Base-by-base conservation (phyloP, 2,329 filamentous ascomycete genomes). In the Trichoderma sp. region DNA sequence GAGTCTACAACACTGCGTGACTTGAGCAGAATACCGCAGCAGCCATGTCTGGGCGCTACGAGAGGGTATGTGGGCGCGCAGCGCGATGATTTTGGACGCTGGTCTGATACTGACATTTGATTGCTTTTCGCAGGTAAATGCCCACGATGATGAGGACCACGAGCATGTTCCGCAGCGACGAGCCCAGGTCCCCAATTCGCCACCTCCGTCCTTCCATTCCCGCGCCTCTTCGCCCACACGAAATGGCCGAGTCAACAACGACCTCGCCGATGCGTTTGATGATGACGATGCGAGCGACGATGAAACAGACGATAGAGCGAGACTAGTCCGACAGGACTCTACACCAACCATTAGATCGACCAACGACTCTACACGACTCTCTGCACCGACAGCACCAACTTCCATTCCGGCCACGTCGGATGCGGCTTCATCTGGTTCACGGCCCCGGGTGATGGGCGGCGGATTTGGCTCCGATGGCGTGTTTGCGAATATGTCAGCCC, bases 221-320 rank as follows among this genome's bases (percentile, higher is more conserved):
- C 89, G 92, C 77, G 85, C 91, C 37, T 93, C 93, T 81, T 81
- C 84, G 83, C 79, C 74, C 59, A 80, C 79, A 68, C 81, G 79
- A 63, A 76, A 75, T 66, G 78, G 75, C 71, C 78, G 75, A 10
- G 91, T 93, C 70, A 90, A 97, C 75, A 86, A 91, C 71, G 90
- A 92, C n/a, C 86, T 99, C 16, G 93, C 92, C 74, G 95, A 98
- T 77, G 94, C 96, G 0, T 99, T 99, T 79, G 95, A 93, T 77
- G 89, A 91, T 73, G 91, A 90, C 71, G 92, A 91, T 70, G 91
- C 91, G 71, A 90, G 90, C 76, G 91, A 91, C 68, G 91, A 91
- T 68, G 90, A 91, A 49, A 84, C 87, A 69, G 93, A 96, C 78
- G 93, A 97, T 79, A 87, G 94, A 74, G 93, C 96, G 81, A 89